A percentile compares a stretch with the other conserved stretches of the same genome.
Evolutionary conservation across 768 basidiomycete genomes (phyloP).

Genomic region (Steccherinum ochraceum): DNA sequence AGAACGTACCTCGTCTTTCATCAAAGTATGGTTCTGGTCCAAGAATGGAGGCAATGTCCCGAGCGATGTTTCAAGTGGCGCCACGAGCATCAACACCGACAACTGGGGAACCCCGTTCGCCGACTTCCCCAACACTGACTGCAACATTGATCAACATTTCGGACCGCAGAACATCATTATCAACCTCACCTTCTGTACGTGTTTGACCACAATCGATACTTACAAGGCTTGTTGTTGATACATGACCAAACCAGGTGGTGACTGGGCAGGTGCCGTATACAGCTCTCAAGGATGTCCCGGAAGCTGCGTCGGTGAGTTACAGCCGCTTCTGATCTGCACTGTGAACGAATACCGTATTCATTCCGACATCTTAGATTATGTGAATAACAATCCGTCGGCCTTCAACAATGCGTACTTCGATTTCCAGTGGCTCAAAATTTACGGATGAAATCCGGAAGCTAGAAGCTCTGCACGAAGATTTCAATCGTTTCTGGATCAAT

Average conservation of each 20-base stretch:
- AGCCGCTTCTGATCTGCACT: not conserved
- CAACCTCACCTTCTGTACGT: conserved; percentile 56
- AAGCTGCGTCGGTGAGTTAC: conserved; percentile 43
- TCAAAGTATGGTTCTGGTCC: conserved; percentile 73
- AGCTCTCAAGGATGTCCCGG: conserved; percentile 43
- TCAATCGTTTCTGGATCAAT: not conserved
- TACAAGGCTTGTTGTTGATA: not conserved
- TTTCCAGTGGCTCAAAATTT: conserved; percentile 49
- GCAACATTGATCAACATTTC: conserved; percentile 48
- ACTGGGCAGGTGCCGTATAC: conserved; percentile 48
- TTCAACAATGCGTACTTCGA: conserved; percentile 70
- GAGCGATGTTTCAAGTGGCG: conserved; percentile 35
- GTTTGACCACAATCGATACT: not conserved
- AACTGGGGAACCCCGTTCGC: conserved; percentile 57
- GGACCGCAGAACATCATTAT: conserved; percentile 56
- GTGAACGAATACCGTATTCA: no score
- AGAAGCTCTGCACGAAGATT: not conserved
- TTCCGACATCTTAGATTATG: conserved; percentile 40
- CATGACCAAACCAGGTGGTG: conserved; percentile 30
- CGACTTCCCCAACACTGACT: conserved; percentile 52
- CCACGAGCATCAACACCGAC: conserved; percentile 36
- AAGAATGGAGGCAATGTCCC: conserved; percentile 36
- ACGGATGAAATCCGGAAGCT: conserved; percentile 20
- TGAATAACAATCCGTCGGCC: conserved; percentile 60
- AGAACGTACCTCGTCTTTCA: conserved; percentile 47